These are phyloP conservation scores for Plectosphaerella cucumerina DNA, from an alignment of 2,329 filamentous ascomycete species.

Conservation along the genomic window DNA sequence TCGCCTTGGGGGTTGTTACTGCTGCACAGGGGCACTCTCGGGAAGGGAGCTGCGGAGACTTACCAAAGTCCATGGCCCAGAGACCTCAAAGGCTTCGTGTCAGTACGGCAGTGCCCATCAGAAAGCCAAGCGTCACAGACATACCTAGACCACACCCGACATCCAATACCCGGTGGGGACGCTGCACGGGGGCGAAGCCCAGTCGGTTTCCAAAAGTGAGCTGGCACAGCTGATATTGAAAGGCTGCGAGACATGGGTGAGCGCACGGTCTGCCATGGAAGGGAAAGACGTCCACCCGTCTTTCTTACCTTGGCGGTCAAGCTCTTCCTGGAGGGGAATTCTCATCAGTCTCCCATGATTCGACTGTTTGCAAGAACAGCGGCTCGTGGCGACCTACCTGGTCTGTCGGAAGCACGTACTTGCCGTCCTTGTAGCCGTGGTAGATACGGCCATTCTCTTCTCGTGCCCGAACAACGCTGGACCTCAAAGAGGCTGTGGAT, in stretches of 20 bases:
- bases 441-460: constrained; percentile 34
- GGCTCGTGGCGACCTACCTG: constrained; percentile 18
- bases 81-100: constrained; percentile 23
- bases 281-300: no score
- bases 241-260: constrained; percentile 14
- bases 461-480: constrained; percentile 20
- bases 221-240: constrained; percentile 32
- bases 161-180: constrained; percentile 39
- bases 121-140: background rate
- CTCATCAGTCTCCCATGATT: constrained; percentile 5
- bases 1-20: constrained; percentile 23
- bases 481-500: constrained; percentile 25
- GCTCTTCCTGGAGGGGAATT: constrained; percentile 23
- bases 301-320: constrained; percentile 24
- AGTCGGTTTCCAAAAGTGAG: constrained; percentile 38
- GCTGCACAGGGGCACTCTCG: background rate
- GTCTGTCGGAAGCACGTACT: constrained; percentile 32
- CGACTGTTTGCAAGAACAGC: background rate
- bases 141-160: constrained; percentile 45
- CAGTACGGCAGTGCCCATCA: background rate
- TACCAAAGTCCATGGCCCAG: constrained; percentile 47
- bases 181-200: constrained; percentile 37
- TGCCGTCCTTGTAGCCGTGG: constrained; percentile 32
- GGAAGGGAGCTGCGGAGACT: constrained; percentile 3
- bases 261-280: background rate